Conservation (phyloP, 371 early-diverging fungal genomes). For the Syncephalis fuscata region DNA sequence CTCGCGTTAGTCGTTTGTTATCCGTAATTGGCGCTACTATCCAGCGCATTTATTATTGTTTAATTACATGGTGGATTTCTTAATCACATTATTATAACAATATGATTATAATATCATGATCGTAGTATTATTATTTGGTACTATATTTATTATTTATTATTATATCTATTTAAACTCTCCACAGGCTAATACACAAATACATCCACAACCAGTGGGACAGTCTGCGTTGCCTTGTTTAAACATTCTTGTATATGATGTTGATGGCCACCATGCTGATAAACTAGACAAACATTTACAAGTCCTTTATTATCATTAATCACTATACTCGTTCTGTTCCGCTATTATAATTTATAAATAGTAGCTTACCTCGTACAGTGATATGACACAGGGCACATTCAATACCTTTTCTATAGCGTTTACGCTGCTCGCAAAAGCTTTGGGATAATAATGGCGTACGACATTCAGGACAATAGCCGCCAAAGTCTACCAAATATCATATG, state of each 20-base stretch:
- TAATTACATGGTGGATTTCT: too few species aligned
- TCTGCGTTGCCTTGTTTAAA: conserved; percentile 29
- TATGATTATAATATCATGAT: too few species aligned
- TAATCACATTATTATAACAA: too few species aligned
- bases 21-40: too few species aligned
- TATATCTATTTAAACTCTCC: conserved; percentile 9
- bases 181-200: conserved; percentile 26
- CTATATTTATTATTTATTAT: too few species aligned
- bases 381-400: conserved; percentile 45
- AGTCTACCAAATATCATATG: too few species aligned
- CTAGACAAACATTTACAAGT: conserved; percentile 43
- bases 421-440: conserved; percentile 23
- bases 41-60: too few species aligned
- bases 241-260: conserved; percentile 48
- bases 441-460: conserved; percentile 24
- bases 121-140: too few species aligned
- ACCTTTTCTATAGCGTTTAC: conserved; percentile 24
- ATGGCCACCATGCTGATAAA: conserved; percentile 75
- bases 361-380: conserved; percentile 24
- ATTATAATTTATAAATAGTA: background rate
- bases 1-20: too few species aligned
- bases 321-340: background rate
- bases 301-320: conserved; percentile 12
- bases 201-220: conserved; percentile 70
- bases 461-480: conserved; percentile 31